Evolutionary conservation across 2,329 filamentous ascomycete genomes (phyloP).

Genomic region (Phoma herbarum): DNA sequence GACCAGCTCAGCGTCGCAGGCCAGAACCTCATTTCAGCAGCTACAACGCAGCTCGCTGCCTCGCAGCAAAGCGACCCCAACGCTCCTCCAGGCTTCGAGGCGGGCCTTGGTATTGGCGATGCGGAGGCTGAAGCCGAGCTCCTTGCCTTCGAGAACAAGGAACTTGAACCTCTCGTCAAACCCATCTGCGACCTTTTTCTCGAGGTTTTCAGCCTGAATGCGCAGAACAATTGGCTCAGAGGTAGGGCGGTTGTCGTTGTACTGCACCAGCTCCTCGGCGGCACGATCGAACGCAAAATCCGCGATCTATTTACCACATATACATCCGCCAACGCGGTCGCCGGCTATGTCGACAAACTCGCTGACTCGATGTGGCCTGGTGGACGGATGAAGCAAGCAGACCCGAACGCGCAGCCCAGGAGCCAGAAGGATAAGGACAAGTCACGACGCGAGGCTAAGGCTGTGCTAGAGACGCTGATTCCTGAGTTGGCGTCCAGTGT

Average conservation of each 20-base stretch:
- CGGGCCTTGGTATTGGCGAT: conserved; percentile 62
- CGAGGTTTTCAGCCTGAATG: conserved; percentile 92
- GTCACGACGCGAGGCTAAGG: conserved; percentile 84
- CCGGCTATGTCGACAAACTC: conserved; percentile 78
- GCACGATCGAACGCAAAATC: conserved; percentile 95
- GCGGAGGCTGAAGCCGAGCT: conserved; percentile 92
- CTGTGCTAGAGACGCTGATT: conserved; percentile 88
- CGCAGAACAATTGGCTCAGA: conserved; percentile 95
- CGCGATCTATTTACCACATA: conserved; percentile 81
- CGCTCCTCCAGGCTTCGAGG: conserved; percentile 29
- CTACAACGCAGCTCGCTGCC: conserved; percentile 61
- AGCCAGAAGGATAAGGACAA: conserved; percentile 77
- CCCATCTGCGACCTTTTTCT: conserved; percentile 98
- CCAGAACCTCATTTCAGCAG: conserved; percentile 86
- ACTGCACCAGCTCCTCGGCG: conserved; percentile 91
- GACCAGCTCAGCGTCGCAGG: conserved; percentile 93
- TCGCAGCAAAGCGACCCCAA: conserved; percentile 23
- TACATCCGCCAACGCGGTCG: conserved; percentile 78
- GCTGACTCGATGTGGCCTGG: conserved; percentile 83
- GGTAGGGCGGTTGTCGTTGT: conserved; percentile 96
- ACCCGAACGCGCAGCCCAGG: conserved; percentile 60
- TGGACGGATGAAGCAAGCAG: conserved; percentile 59
- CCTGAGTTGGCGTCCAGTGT: conserved; percentile 93
- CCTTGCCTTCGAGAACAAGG: conserved; percentile 82
- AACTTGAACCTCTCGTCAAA: conserved; percentile 94